Conservation (phyloP, 208 protist genomes). For the Ichthyophonus hoferi region DNA sequence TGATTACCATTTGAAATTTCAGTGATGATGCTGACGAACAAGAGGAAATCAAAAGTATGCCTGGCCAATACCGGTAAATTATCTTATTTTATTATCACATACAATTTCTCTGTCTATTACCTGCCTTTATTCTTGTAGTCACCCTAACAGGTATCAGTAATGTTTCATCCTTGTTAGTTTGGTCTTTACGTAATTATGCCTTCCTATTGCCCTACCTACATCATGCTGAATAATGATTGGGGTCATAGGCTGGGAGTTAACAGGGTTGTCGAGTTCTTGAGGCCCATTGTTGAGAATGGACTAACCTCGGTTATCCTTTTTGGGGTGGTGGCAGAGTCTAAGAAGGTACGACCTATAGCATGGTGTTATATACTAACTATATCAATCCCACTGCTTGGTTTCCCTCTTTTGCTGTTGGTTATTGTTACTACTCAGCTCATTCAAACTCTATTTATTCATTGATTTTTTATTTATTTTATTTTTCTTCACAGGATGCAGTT, state of each 20-base stretch:
- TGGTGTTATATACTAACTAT: too few species aligned
- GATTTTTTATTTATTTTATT: neutral
- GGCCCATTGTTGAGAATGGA: constrained; percentile 37
- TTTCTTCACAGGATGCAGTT: constrained; percentile 30
- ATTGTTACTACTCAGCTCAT: too few species aligned
- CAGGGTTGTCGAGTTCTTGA: neutral
- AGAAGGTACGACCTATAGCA: constrained; percentile 24
- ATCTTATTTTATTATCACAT: neutral
- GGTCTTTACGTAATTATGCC: too few species aligned
- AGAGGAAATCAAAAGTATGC: constrained; percentile 22
- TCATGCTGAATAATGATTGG: too few species aligned
- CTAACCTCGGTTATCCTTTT: constrained; percentile 45
- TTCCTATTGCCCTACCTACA: too few species aligned
- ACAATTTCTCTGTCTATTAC: neutral
- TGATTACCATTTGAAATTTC: too few species aligned
- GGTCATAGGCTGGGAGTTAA: constrained; percentile 34
- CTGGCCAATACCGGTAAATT: constrained; percentile 30
- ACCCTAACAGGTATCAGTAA: too few species aligned
- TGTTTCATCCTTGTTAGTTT: too few species aligned
- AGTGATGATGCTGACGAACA: constrained; percentile 2
- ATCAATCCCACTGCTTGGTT: too few species aligned
- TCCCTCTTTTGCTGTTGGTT: too few species aligned
- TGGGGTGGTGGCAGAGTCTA: constrained; percentile 32
- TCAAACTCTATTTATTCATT: neutral
- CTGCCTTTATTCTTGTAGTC: too few species aligned